Base-by-base conservation (phyloP, 257 asterid genomes). In the Salvia splendens region DNA sequence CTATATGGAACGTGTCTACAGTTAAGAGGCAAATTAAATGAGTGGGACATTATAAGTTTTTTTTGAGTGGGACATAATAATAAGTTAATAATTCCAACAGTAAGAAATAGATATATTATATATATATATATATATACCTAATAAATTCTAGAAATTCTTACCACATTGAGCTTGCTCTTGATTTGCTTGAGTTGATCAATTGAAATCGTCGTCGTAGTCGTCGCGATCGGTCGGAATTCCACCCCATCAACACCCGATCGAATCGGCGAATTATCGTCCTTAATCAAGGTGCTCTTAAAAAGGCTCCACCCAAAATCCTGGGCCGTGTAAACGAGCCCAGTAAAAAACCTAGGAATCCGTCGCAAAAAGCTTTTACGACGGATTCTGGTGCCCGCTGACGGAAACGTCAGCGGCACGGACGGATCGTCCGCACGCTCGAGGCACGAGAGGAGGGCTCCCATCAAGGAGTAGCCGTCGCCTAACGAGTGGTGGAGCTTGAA, bases 371-470 rank as follows among this genome's bases (percentile, higher is more conserved):
- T 2, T 2, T 32, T 35, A 15, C n/a, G 57, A 1, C 53, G 45
- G 1, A 1, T 53, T 5, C 5, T 28, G 0, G 82, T 28, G 30
- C 68, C 64, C 0, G 74, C 49, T 9, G 77, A 41, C 1, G 88
- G 86, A 12, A 80, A 73, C 0, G 88, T 70, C 3, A 83, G 49
- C 1, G 88, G 84, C 61, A 80, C 1, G 5, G 71, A 35, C 1
- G 88, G 90, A 17, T 84, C 50, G 45, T 84, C 85, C 20, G 64
- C 47, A 10, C 87, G 69, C 12, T 80, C 79, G 4, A 84, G 75
- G 36, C 90, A 84, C 2, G 90, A 82, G 0, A 84, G n/a, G 17
- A 84, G 82, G 15, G 87, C 89, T 12, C 89, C 85, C 84, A 84
- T 82, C 5, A 84, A 42, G 35, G 89, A 84, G 75, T 80, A 84